phyloP scores from a whole-genome alignment of 2,329 filamentous ascomycete genomes.

The Monosporascus cannonballus region DNA sequence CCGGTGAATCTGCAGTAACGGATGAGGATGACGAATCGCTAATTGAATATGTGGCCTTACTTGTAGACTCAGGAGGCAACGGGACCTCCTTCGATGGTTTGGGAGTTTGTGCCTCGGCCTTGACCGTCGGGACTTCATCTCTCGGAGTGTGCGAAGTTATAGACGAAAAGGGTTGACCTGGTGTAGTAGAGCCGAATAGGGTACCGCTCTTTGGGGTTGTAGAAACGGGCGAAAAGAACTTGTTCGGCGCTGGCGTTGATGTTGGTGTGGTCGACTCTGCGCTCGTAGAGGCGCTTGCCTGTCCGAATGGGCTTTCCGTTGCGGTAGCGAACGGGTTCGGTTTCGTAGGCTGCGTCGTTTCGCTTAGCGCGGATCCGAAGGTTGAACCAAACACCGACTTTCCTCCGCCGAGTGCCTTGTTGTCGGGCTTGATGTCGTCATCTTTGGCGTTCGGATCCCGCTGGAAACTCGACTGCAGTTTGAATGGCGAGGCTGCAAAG shows the following conservation, averaged over 20 bases:
- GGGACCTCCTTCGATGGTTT: slow-evolving; percentile 24
- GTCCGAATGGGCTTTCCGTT: slow-evolving; percentile 14
- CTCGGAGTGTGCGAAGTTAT: slow-evolving; percentile 13
- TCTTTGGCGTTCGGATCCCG: slow-evolving; percentile 56
- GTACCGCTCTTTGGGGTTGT: slow-evolving; percentile 24
- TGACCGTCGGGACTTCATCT: slow-evolving; percentile 27
- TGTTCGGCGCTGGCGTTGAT: slow-evolving; percentile 43
- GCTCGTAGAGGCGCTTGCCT: slow-evolving; percentile 10
- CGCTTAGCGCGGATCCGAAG: slow-evolving; percentile 54
- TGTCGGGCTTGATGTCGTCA: slow-evolving; percentile 37
- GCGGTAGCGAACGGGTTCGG: slow-evolving; percentile 22
- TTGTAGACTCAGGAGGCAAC: slow-evolving; percentile 50
- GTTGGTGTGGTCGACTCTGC: slow-evolving; percentile 42
- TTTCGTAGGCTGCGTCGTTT: slow-evolving; percentile 32
- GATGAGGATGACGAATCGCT: slow-evolving; percentile 50
- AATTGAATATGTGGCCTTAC: slow-evolving; percentile 43
- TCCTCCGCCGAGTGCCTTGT: slow-evolving; percentile 24
- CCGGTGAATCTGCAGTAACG: slow-evolving; percentile 28
- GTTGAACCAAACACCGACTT: slow-evolving; percentile 53
- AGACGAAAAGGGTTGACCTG: slow-evolving; percentile 15
- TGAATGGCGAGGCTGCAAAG: slow-evolving; percentile 55
- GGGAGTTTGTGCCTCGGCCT: slow-evolving; percentile 30
- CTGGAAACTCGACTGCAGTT: slow-evolving; percentile 62
- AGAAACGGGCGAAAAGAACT: slow-evolving; percentile 35
- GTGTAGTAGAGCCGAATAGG: slow-evolving; percentile 28